Evolutionary conservation across 2,329 filamentous ascomycete genomes (phyloP), one percentile per base, ranked within the genome.

Genomic region (Capronia americana): DNA sequence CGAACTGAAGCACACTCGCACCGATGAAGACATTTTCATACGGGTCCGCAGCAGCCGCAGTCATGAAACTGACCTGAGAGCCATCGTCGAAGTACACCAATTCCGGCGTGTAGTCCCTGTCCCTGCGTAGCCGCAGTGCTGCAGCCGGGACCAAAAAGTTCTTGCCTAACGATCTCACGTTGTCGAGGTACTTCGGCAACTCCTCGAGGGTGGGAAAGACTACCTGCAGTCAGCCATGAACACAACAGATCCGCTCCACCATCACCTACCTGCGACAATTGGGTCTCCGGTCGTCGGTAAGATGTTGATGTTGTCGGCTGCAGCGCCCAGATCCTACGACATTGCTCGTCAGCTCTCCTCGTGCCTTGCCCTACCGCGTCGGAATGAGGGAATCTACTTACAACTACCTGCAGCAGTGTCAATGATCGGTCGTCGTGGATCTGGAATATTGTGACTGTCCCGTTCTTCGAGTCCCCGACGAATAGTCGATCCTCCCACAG

Each of bases 261-360:
- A 20, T 24, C 7, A 4, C 68, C 61, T 50, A 70, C 68, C 65
- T 58, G 68, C 59, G 23, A 70, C 65, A 20, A 70, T 61, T 6
- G 63, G 65, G 50, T 70, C 68, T 38, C 68, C 68, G 17, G 68
- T 66, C 26, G 59, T 66, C 3, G 68, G 68, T 10, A 65, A 24
- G 38, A 70, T 64, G 32, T 70, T 70, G 60, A 70, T 70, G 41
- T 70, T 70, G 34, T 70, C 68, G 11, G 68, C 68, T 14, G 65
- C 68, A 4, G 68, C 68, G 8, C 68, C 68, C n/a, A 70, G 65
- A 44, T 70, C 68, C 68, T 70, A 17, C 6, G 10, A 61, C n/a
- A 26, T 28, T 14, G 24, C 38, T 17, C 8, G n/a, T 48, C 28
- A 32, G 38, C 41, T 30, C 24, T 23, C 8, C 8, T 12, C 38